Evolutionary conservation across 2,329 filamentous ascomycete species (phyloP), one percentile per base, ranked within the genome.

Genomic region (Xylaria sp.): DNA sequence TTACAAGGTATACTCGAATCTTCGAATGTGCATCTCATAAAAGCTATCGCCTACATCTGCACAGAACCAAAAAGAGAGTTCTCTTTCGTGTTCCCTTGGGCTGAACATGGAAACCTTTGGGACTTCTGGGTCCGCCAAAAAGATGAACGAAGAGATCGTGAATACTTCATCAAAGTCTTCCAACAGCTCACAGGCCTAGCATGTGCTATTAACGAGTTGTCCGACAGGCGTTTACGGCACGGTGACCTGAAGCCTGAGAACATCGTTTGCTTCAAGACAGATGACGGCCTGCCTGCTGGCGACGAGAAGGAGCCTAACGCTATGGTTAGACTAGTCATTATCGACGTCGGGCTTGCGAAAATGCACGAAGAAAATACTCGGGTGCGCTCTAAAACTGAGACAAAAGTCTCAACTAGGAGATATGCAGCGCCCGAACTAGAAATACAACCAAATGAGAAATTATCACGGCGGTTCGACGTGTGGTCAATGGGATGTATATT

Each of bases 401-500:
- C 56, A 1, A 59, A 15, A 22, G 56, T 59, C 44, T 59, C 56
- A 6, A 59, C 56, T 29, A 59, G 29, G 15, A 60, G 57, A 60
- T 60, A 60, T 31, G 57, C 45, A 31, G 45, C 57, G 22, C 57
- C 57, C 5, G 57, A 60, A 22, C 33, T 50, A 31, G 45, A 51
- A 39, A 51, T 5, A 20, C 20, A n/a, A n/a, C n/a, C n/a, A n/a
- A n/a, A 27, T 10, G 11, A 31, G 20, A n/a, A 15, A 25, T 31
- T 42, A 42, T 60, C 57, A 42, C 44, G 57, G 6, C 57, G 57
- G 10, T 50, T 42, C 27, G 58, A 61, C 15, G 38, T 61, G 17
- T 61, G 58, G 58, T 61, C 58, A 2, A 22, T 61, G 38, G 58
- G 58, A 20, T 61, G 58, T 20, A 53, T 61, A 33, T 51, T 61